phyloP scores from a whole-genome alignment of 176 grass and related monocot genomes.

The Musa beccarii region DNA sequence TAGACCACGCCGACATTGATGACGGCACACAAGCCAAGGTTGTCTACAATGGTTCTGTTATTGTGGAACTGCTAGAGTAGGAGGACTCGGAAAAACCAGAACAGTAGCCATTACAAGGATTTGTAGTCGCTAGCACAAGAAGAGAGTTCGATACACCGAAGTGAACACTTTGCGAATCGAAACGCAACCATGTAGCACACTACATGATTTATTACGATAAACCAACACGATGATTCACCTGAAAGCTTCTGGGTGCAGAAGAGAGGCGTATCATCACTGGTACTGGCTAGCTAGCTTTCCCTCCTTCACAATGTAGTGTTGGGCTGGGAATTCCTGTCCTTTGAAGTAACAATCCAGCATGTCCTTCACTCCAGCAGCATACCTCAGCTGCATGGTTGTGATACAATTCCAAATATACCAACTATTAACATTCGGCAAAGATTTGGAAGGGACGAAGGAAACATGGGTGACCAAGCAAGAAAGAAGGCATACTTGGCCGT shows the following conservation, averaged over 20 bases:
- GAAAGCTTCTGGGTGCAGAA: not conserved
- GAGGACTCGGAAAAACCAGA: too few species aligned
- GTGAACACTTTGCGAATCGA: too few species aligned
- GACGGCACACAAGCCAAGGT: too few species aligned
- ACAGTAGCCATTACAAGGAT: too few species aligned
- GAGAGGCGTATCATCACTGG: conserved; percentile 22
- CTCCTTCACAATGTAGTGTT: conserved; percentile 93
- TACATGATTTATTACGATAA: too few species aligned
- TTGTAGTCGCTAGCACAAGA: too few species aligned
- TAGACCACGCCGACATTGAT: too few species aligned
- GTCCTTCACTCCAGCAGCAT: conserved; percentile 64
- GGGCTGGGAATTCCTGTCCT: conserved; percentile 61
- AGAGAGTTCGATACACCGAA: too few species aligned
- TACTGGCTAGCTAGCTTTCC: conserved; percentile 63
- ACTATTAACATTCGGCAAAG: not conserved
- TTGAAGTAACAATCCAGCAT: conserved; percentile 91
- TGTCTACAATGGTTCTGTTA: too few species aligned
- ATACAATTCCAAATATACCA: not conserved
- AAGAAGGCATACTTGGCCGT: conserved; percentile 46
- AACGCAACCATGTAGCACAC: too few species aligned
- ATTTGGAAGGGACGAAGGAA: not conserved
- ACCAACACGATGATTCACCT: too few species aligned
- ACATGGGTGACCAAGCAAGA: not conserved
- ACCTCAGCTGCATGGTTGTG: conserved; percentile 44
- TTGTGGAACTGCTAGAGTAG: too few species aligned